These are phyloP conservation scores for Triticum urartu DNA, from an alignment of 176 grass and related monocot genomes.

Conservation along the genomic window DNA sequence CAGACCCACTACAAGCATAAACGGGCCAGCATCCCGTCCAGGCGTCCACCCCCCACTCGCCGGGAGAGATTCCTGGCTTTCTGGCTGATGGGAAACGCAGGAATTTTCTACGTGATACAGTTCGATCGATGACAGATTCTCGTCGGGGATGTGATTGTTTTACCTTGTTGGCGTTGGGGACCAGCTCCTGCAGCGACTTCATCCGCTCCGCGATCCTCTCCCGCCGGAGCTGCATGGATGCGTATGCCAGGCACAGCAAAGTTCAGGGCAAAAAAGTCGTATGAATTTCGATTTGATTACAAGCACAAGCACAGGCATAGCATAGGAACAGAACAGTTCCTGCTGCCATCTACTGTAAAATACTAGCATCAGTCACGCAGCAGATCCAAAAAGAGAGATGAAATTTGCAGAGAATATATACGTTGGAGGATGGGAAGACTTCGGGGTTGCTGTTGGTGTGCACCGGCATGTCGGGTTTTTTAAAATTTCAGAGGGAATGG, in stretches of 20 bases:
- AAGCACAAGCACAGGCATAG: no score
- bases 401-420: slow-evolving; percentile 9
- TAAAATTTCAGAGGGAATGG: neutral
- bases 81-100: no score
- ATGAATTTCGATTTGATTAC: no score
- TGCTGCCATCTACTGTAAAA: no score
- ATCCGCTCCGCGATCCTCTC: slow-evolving; percentile 97
- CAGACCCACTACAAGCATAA: neutral
- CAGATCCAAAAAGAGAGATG: neutral
- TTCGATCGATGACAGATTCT: no score
- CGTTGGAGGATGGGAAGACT: neutral
- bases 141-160: no score
- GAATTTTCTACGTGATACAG: no score
- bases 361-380: no score
- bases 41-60: neutral
- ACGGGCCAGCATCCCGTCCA: neutral
- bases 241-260: neutral
- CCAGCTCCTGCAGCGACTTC: slow-evolving; percentile 94
- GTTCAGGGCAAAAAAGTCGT: neutral
- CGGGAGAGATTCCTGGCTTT: neutral
- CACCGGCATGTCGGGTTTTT: neutral
- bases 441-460: neutral
- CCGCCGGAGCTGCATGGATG: slow-evolving; percentile 68
- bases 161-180: slow-evolving; percentile 96
- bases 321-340: neutral